Conservation (phyloP, 2,329 filamentous ascomycete species). For the Xylaria sp. region DNA sequence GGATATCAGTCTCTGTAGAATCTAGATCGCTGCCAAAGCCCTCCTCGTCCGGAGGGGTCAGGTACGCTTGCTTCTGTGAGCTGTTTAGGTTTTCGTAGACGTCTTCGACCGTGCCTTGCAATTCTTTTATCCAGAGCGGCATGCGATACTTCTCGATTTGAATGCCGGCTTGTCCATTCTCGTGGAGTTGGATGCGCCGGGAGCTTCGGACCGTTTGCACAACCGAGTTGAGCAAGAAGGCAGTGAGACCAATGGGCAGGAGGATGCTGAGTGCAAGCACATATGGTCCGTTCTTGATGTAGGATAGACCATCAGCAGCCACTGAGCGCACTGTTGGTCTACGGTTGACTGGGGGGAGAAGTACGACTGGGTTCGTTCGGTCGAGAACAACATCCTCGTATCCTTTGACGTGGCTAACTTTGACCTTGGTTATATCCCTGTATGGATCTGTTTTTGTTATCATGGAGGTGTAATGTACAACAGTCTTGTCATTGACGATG, state of each 20-base stretch:
- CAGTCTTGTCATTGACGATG: slow-evolving; percentile 84
- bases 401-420: slow-evolving; percentile 77
- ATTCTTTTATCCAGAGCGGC: slow-evolving; percentile 78
- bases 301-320: slow-evolving; percentile 48
- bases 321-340: slow-evolving; percentile 49
- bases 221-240: slow-evolving; percentile 79
- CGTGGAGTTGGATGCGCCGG: slow-evolving; percentile 79
- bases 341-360: slow-evolving; percentile 51
- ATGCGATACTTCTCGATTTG: slow-evolving; percentile 77
- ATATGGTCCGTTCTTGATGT: slow-evolving; percentile 68
- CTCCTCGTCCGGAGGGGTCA: slow-evolving; percentile 66
- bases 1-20: slow-evolving; percentile 52
- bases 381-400: slow-evolving; percentile 83
- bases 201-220: slow-evolving; percentile 81
- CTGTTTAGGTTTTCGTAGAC: slow-evolving; percentile 79
- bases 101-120: slow-evolving; percentile 80
- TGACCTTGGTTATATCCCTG: slow-evolving; percentile 71
- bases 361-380: slow-evolving; percentile 66
- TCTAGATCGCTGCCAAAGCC: slow-evolving; percentile 53
- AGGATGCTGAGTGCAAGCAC: slow-evolving; percentile 73
- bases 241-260: slow-evolving; percentile 75
- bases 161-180: slow-evolving; percentile 74
- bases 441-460: slow-evolving; percentile 84
- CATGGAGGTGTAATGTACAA: slow-evolving; percentile 83
- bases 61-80: slow-evolving; percentile 75